Conservation (phyloP, 1,139 yeast genomes). For the Pichia sp. region DNA sequence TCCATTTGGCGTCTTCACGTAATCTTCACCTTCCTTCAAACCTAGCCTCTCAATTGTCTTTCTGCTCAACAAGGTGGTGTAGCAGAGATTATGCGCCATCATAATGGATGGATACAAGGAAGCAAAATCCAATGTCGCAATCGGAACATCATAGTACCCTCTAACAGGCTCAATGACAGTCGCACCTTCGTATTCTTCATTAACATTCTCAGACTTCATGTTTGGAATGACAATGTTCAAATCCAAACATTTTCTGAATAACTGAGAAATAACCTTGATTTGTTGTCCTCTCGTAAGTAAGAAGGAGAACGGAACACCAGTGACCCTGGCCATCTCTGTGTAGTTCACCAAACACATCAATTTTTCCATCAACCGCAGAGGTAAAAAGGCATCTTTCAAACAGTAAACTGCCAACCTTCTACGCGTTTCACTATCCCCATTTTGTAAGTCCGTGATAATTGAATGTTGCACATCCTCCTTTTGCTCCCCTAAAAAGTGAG, state of each 20-base stretch:
- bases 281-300: constrained; percentile 92
- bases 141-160: constrained; percentile 95
- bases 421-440: constrained; percentile 89
- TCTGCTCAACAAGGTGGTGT: constrained; percentile 76
- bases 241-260: constrained; percentile 85
- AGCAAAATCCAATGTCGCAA: constrained; percentile 96
- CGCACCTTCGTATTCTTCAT: constrained; percentile 97
- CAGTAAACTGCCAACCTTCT: constrained; percentile 95
- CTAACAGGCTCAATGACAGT: constrained; percentile 95
- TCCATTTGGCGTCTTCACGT: constrained; percentile 85
- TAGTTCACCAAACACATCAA: constrained; percentile 95
- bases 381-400: constrained; percentile 91
- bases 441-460: constrained; percentile 89
- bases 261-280: constrained; percentile 91
- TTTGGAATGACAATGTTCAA: constrained; percentile 88
- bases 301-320: constrained; percentile 96
- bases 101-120: constrained; percentile 96
- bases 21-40: constrained; percentile 68
- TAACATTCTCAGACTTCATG: constrained; percentile 72
- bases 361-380: constrained; percentile 80
- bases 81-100: constrained; percentile 99
- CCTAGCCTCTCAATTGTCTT: constrained; percentile 63
- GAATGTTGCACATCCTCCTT: constrained; percentile 98
- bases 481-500: constrained; percentile 90
- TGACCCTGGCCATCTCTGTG: constrained; percentile 99